Percentiles rank a stretch among this genome's conserved stretches.
Conservation (phyloP, 257 asterid species). For the Pogostemon cablin region DNA sequence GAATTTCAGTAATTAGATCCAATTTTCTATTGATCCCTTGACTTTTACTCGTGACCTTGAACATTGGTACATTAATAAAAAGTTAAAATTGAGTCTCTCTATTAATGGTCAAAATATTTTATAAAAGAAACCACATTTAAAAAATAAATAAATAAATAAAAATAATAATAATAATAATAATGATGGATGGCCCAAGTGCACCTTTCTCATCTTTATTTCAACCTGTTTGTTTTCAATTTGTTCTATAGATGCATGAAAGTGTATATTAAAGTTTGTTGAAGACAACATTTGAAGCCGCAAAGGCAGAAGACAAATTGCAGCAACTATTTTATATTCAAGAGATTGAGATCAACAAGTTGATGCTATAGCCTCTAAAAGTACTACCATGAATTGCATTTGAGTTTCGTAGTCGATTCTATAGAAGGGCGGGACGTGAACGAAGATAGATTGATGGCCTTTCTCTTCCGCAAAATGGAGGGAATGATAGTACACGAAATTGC, state of each 20-base stretch:
- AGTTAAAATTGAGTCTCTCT: no score
- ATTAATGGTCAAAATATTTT: no score
- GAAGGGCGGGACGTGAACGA: constrained; percentile 63
- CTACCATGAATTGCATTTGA: constrained; percentile 50
- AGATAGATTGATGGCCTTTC: constrained; percentile 54
- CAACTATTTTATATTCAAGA: constrained; percentile 4
- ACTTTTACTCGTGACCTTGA: not conserved
- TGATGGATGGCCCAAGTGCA: not conserved
- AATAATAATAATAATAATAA: no score
- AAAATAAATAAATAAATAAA: no score
- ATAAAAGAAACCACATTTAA: no score
- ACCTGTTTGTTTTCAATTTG: not conserved
- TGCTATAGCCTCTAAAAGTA: constrained; percentile 57
- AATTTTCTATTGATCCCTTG: not conserved
- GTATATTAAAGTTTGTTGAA: not conserved
- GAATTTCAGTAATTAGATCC: not conserved
- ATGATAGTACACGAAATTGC: constrained; percentile 66
- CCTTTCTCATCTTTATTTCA: not conserved
- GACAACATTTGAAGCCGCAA: not conserved
- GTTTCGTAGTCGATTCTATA: constrained; percentile 38
- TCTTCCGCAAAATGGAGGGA: constrained; percentile 54
- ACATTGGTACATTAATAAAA: no score
- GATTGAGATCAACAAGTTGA: constrained; percentile 38
- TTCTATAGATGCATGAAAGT: not conserved
- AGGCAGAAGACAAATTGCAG: constrained; percentile 7